Evolutionary conservation across 2,329 filamentous ascomycete species (phyloP).

Genomic region (Pseudocercospora crystallina): DNA sequence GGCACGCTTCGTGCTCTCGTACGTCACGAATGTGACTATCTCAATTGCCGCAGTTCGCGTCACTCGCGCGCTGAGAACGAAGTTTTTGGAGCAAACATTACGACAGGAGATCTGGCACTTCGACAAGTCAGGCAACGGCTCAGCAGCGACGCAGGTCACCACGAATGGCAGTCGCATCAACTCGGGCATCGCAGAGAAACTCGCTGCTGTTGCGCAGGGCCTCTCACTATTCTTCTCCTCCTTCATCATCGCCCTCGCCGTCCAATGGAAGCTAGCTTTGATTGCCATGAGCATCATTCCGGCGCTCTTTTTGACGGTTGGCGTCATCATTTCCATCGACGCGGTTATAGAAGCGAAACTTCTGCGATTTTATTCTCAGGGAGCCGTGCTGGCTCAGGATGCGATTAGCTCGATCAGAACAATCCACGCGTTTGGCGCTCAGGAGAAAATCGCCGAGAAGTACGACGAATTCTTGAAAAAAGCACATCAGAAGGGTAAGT

Average conservation of each 20-base stretch:
- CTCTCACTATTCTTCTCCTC: slow-evolving; percentile 41
- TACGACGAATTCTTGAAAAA: slow-evolving; percentile 46
- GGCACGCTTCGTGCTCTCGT: slow-evolving; percentile 62
- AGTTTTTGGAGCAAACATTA: slow-evolving; percentile 65
- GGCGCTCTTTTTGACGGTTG: slow-evolving; percentile 39
- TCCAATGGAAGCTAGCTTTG: slow-evolving; percentile 47
- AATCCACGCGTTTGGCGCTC: slow-evolving; percentile 51
- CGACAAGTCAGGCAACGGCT: slow-evolving; percentile 58
- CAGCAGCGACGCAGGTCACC: slow-evolving; percentile 31
- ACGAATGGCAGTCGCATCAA: slow-evolving; percentile 40
- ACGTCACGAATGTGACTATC: slow-evolving; percentile 47
- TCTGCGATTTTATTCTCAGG: slow-evolving; percentile 43
- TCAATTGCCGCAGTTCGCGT: slow-evolving; percentile 55
- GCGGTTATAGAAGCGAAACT: slow-evolving; percentile 38
- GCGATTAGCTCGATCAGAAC: slow-evolving; percentile 52
- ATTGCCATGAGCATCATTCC: slow-evolving; percentile 52
- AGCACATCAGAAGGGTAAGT: slow-evolving; percentile 46
- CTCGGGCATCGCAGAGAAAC: slow-evolving; percentile 43
- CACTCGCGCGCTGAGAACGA: slow-evolving; percentile 53
- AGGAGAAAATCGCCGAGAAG: slow-evolving; percentile 42
- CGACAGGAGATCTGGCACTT: slow-evolving; percentile 66
- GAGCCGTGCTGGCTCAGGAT: slow-evolving; percentile 51
- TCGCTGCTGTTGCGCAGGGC: slow-evolving; percentile 35
- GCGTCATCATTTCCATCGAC: slow-evolving; percentile 36
- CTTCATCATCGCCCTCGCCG: slow-evolving; percentile 42